Evolutionary conservation across 1,139 yeast species (phyloP).

Genomic region (Debaryomyces sp.): DNA sequence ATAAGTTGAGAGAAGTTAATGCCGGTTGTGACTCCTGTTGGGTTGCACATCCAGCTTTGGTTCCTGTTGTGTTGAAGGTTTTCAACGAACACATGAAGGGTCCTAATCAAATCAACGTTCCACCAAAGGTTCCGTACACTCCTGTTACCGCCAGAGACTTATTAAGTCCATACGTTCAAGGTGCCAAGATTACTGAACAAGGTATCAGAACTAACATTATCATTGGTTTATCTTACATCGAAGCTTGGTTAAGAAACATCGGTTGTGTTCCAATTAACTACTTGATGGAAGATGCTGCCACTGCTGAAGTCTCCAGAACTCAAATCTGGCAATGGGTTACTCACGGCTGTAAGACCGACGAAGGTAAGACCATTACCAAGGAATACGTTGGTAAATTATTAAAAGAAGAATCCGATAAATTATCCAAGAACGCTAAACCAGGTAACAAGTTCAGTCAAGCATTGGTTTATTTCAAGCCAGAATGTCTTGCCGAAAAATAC

Average conservation of each 20-base stretch:
- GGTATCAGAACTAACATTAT: conserved; percentile 73
- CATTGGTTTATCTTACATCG: conserved; percentile 77
- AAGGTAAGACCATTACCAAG: conserved; percentile 59
- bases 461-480: conserved; percentile 64
- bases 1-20: conserved; percentile 71
- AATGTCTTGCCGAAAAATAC: conserved; percentile 65
- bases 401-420: conserved; percentile 62
- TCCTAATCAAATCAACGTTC: conserved; percentile 75
- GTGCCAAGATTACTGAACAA: conserved; percentile 66
- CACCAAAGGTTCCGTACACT: conserved; percentile 49
- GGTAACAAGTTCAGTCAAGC: conserved; percentile 68
- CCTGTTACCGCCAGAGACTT: conserved; percentile 67
- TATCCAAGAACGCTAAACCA: conserved; percentile 47
- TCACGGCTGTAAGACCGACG: conserved; percentile 66
- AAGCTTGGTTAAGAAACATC: conserved; percentile 79
- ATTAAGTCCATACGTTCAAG: conserved; percentile 68
- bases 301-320: conserved; percentile 83
- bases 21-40: conserved; percentile 84
- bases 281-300: conserved; percentile 88
- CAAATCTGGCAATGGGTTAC: conserved; percentile 86
- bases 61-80: conserved; percentile 71
- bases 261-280: conserved; percentile 85
- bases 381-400: conserved; percentile 58
- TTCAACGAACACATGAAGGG: conserved; percentile 84
- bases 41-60: conserved; percentile 84